Conservation (phyloP, 441 rosid species). For the Euphorbia corollata region DNA sequence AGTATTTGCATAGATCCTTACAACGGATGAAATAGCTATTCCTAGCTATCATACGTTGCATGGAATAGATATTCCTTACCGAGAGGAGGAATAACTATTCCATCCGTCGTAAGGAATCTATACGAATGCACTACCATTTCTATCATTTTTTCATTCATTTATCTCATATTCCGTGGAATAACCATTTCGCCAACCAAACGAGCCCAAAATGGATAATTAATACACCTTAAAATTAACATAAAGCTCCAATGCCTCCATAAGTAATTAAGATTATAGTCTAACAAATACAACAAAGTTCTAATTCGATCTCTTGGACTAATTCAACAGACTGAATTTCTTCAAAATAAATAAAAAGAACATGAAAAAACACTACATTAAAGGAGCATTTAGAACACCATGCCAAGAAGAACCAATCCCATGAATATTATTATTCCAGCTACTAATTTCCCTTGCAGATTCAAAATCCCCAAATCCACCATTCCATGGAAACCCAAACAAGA, state of each 20-base stretch:
- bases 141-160: no score
- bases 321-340: background rate
- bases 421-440: constrained; percentile 52
- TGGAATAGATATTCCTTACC: no score
- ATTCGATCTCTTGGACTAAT: no score
- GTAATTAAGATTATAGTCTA: constrained; percentile 16
- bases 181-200: no score
- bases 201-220: no score
- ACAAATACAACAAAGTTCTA: constrained; percentile 17
- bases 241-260: constrained; percentile 10
- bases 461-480: constrained; percentile 38
- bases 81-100: no score
- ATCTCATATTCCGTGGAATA: no score
- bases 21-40: no score
- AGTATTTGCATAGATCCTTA: no score
- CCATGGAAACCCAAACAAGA: constrained; percentile 73
- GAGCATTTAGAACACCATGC: constrained; percentile 68
- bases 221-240: background rate
- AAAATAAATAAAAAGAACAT: background rate
- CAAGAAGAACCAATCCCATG: constrained; percentile 39
- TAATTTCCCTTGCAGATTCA: constrained; percentile 36
- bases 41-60: no score
- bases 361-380: constrained; percentile 45
- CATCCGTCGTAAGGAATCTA: no score
- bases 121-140: no score